Evolutionary conservation across 2,329 filamentous ascomycete genomes (phyloP).

Genomic region (Dryadomyces quercivorus): DNA sequence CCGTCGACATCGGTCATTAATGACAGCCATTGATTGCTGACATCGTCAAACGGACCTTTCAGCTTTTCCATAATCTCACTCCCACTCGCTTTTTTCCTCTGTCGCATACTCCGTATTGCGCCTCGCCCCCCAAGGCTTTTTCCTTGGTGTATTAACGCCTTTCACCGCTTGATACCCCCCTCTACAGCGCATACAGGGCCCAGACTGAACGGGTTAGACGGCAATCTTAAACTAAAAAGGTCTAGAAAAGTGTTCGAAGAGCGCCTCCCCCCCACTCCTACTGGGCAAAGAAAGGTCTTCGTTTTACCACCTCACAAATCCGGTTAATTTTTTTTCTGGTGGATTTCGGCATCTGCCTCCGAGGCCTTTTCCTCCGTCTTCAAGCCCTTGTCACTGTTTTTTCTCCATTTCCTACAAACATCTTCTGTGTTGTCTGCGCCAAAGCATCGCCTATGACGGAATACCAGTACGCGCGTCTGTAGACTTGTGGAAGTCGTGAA

Average conservation of each 20-base stretch:
- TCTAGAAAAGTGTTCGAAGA: background rate
- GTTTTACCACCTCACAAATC: background rate
- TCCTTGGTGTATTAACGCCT: background rate
- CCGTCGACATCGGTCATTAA: background rate
- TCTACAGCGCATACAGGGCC: background rate
- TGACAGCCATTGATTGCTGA: background rate
- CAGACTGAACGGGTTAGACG: background rate
- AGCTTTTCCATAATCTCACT: conserved; percentile 1
- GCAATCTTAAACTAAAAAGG: background rate
- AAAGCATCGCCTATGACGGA: background rate
- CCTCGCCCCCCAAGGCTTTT: background rate
- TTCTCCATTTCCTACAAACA: background rate
- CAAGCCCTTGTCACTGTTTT: background rate
- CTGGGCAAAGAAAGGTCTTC: background rate
- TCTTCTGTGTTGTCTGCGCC: background rate
- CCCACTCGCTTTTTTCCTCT: background rate
- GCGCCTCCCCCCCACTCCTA: background rate
- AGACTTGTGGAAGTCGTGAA: background rate
- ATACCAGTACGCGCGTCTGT: background rate
- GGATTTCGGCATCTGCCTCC: background rate
- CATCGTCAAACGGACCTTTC: background rate
- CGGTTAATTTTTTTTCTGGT: background rate
- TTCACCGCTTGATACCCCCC: background rate
- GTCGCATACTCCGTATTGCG: background rate
- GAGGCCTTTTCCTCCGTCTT: background rate